Percentiles rank a stretch among this genome's conserved stretches.
These are phyloP conservation scores for Coffea eugenioides DNA, from an alignment of 257 asterid species.

Conservation along the genomic window DNA sequence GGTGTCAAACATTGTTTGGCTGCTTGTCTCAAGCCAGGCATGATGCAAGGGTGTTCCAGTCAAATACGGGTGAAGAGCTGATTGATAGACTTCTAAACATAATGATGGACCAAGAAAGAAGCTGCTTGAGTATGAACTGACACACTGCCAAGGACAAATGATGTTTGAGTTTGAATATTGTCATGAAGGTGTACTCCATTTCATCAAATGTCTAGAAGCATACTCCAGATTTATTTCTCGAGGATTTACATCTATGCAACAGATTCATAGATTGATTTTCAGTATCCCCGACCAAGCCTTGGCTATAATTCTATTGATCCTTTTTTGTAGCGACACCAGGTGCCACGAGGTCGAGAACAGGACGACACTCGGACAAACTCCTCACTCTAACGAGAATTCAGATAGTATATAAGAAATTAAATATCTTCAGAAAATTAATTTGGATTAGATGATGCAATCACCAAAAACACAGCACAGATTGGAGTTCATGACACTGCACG, in stretches of 20 bases:
- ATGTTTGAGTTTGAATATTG: background rate
- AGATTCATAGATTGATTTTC: no score
- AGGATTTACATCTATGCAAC: background rate
- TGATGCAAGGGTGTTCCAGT: background rate
- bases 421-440: background rate
- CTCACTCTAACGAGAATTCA: background rate
- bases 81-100: background rate
- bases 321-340: background rate
- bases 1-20: background rate
- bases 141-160: background rate
- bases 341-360: background rate
- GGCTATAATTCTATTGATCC: no score
- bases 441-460: background rate
- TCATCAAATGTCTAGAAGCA: background rate
- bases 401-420: background rate
- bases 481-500: background rate
- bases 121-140: background rate
- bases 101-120: background rate
- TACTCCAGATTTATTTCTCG: background rate
- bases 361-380: background rate
- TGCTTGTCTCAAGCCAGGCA: background rate
- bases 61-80: background rate
- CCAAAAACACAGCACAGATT: background rate
- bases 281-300: background rate
- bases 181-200: background rate